phyloP scores from a whole-genome alignment of 1,139 yeast genomes.

The Pichia sp. region DNA sequence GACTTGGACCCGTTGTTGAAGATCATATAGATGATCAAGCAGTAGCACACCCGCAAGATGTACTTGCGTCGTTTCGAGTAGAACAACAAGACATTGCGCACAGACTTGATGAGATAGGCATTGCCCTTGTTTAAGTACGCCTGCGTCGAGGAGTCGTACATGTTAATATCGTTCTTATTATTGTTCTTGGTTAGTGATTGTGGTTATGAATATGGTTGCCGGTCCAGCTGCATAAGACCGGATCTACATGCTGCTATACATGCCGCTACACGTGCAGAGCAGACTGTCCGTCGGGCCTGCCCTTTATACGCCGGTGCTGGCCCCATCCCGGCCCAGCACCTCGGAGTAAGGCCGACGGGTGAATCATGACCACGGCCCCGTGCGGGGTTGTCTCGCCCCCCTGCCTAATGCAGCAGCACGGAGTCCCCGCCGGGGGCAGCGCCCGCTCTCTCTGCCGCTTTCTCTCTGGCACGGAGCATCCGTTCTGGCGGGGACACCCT shows the following conservation, averaged over 20 bases:
- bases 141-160: constrained; percentile 4
- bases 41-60: constrained; percentile 47
- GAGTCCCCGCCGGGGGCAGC: neutral
- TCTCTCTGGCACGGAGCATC: constrained; percentile 3
- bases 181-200: neutral
- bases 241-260: too few relatives aligned
- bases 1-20: constrained; percentile 26
- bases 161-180: neutral
- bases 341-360: too few relatives aligned
- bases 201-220: neutral
- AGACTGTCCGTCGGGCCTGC: too few relatives aligned
- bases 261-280: too few relatives aligned
- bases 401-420: neutral
- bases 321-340: too few relatives aligned
- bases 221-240: too few relatives aligned
- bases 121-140: constrained; percentile 11
- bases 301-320: too few relatives aligned
- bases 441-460: neutral
- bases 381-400: neutral
- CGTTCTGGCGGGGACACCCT: constrained; percentile 36
- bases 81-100: constrained; percentile 16
- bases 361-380: neutral
- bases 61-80: constrained; percentile 28
- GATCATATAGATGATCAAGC: constrained; percentile 32
- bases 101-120: constrained; percentile 10